A percentile compares a stretch with the other conserved stretches of the same genome.
These are phyloP conservation scores for Nidula niveotomentosa DNA, from an alignment of 1,284 basidiomycete genomes.

Conservation along the genomic window DNA sequence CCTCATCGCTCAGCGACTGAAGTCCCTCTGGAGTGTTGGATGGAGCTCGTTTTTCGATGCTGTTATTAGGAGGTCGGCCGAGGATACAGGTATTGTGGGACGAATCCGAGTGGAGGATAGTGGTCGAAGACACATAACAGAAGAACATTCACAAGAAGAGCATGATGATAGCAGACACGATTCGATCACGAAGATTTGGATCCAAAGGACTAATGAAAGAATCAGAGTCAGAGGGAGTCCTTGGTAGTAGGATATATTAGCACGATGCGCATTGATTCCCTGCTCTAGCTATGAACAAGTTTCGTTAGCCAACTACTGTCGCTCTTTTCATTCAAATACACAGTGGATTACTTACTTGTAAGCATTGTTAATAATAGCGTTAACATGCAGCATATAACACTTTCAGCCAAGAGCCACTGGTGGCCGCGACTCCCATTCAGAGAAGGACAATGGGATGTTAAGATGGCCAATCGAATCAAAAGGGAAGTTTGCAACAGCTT, in stretches of 20 bases:
- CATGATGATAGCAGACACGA: not conserved
- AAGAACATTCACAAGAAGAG: no score
- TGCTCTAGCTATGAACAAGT: not conserved
- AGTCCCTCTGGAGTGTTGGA: constrained; percentile 39
- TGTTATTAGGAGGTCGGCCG: constrained; percentile 2
- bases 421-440: no score
- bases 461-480: no score
- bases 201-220: constrained; percentile 33
- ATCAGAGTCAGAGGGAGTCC: constrained; percentile 39
- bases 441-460: no score
- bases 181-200: constrained; percentile 31
- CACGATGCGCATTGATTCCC: not conserved
- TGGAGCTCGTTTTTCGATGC: constrained; percentile 57
- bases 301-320: constrained; percentile 1
- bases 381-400: no score
- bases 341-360: no score
- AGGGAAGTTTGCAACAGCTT: no score
- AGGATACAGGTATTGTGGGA: constrained; percentile 1
- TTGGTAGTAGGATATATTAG: constrained; percentile 19
- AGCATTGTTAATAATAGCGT: no score
- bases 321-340: no score
- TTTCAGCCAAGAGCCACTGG: no score
- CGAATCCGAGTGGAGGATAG: constrained; percentile 3
- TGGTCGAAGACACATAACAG: no score
- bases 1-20: constrained; percentile 40